These are phyloP conservation scores for Colletotrichum tropicale DNA, from an alignment of 2,329 filamentous ascomycete genomes.

Conservation along the genomic window DNA sequence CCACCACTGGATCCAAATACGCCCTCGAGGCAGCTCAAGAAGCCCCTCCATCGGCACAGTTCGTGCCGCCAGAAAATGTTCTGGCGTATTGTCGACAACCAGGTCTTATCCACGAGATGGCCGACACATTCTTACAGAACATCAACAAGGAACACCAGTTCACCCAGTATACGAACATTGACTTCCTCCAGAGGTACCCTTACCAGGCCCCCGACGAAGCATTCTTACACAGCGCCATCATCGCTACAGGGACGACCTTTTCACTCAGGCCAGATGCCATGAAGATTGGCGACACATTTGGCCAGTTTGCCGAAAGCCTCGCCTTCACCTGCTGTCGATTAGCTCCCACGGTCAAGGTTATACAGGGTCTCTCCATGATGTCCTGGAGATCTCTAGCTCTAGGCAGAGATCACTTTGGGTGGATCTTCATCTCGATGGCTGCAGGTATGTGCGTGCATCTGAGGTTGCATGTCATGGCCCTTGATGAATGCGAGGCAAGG, in stretches of 20 bases:
- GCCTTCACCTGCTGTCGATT: slow-evolving; percentile 19
- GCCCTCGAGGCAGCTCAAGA: neutral
- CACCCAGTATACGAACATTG: slow-evolving; percentile 1
- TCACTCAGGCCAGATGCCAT: neutral
- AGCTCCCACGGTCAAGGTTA: slow-evolving; percentile 10
- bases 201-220: slow-evolving; percentile 8
- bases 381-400: slow-evolving; percentile 21
- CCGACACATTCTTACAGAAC: slow-evolving; percentile 12
- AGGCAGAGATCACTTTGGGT: slow-evolving; percentile 21
- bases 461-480: slow-evolving; percentile 17
- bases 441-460: slow-evolving; percentile 21
- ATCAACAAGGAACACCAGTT: slow-evolving; percentile 23
- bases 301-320: slow-evolving; percentile 17
- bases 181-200: slow-evolving; percentile 15
- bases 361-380: slow-evolving; percentile 22
- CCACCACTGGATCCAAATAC: slow-evolving; percentile 10
- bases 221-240: slow-evolving; percentile 19
- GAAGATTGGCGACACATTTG: slow-evolving; percentile 9
- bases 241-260: slow-evolving; percentile 14
- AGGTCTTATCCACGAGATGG: slow-evolving; percentile 9
- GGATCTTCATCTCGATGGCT: slow-evolving; percentile 23
- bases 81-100: slow-evolving; percentile 14
- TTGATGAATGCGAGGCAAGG: slow-evolving; percentile 19
- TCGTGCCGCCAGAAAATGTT: neutral
- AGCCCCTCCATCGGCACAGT: neutral